Conservation (phyloP, 352 stramenopile species). For the Thraustochytrium sp. region DNA sequence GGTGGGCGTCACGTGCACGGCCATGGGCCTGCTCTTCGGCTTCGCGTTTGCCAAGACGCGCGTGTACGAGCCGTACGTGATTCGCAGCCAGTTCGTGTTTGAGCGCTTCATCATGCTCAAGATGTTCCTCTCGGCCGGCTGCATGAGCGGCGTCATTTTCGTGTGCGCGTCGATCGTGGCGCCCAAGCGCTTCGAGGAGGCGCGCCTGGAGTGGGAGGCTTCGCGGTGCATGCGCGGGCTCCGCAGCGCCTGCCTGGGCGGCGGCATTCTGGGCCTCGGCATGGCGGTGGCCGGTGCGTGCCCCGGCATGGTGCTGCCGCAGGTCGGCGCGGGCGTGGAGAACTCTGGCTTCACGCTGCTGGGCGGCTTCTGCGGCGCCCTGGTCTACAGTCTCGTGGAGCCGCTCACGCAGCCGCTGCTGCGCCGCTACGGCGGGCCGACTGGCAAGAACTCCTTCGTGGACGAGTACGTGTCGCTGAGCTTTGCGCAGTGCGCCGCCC, state of each 20-base stretch:
- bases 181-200: background rate
- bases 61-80: background rate
- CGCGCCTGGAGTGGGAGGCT: background rate
- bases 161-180: background rate
- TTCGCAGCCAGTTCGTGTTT: background rate
- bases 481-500: background rate
- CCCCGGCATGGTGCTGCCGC: background rate
- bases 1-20: background rate
- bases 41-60: background rate
- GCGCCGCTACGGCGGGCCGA: background rate
- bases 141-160: background rate
- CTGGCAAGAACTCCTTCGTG: background rate
- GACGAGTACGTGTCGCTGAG: background rate
- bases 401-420: background rate
- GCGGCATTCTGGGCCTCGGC: background rate
- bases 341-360: background rate
- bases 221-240: background rate
- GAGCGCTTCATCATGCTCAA: conserved; percentile 23
- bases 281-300: background rate
- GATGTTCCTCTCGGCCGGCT: background rate
- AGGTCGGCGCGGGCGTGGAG: background rate
- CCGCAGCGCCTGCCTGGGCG: background rate
- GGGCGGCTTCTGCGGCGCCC: background rate
- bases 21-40: conserved; percentile 3
- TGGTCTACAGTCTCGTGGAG: background rate